A percentile compares a stretch with the other conserved stretches of the same genome.
Evolutionary conservation across 163 green algal species (phyloP).

Genomic region (Trebouxiophyceae sp.): DNA sequence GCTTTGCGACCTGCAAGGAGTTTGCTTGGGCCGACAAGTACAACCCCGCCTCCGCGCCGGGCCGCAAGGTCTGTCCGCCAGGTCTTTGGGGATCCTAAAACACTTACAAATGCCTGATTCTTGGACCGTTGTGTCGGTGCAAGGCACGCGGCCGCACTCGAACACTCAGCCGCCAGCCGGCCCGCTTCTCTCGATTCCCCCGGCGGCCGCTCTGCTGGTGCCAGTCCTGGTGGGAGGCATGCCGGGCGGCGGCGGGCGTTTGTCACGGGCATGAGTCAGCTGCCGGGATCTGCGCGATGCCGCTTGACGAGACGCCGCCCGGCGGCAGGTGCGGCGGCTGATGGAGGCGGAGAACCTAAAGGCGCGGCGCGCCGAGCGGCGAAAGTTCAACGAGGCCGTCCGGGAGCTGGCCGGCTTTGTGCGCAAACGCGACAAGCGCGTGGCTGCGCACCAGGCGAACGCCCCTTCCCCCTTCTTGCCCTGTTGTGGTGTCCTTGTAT

Average conservation of each 20-base stretch:
- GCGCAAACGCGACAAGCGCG: slow-evolving; percentile 82
- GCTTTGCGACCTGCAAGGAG: slow-evolving; percentile 68
- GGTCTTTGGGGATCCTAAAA: too few species aligned
- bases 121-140: too few species aligned
- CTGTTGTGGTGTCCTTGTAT: too few species aligned
- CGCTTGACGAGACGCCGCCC: too few species aligned
- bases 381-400: slow-evolving; percentile 83
- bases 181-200: too few species aligned
- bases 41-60: slow-evolving; percentile 72
- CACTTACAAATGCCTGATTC: too few species aligned
- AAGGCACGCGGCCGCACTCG: too few species aligned
- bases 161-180: too few species aligned
- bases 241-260: too few species aligned
- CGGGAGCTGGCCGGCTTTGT: slow-evolving; percentile 84
- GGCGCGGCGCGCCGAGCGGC: slow-evolving; percentile 34
- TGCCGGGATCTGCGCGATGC: not conserved
- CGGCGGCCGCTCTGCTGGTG: too few species aligned
- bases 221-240: not conserved
- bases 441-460: slow-evolving; percentile 36
- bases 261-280: not conserved
- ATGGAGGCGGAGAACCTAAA: slow-evolving; percentile 97
- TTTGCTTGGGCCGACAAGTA: slow-evolving; percentile 90
- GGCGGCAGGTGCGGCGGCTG: slow-evolving; percentile 63
- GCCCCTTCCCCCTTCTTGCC: too few species aligned
- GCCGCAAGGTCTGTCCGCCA: slow-evolving; percentile 71